Evolutionary conservation across 2,329 filamentous ascomycete genomes (phyloP), one percentile per base, ranked within the genome.

Genomic region (Periconia sp.): DNA sequence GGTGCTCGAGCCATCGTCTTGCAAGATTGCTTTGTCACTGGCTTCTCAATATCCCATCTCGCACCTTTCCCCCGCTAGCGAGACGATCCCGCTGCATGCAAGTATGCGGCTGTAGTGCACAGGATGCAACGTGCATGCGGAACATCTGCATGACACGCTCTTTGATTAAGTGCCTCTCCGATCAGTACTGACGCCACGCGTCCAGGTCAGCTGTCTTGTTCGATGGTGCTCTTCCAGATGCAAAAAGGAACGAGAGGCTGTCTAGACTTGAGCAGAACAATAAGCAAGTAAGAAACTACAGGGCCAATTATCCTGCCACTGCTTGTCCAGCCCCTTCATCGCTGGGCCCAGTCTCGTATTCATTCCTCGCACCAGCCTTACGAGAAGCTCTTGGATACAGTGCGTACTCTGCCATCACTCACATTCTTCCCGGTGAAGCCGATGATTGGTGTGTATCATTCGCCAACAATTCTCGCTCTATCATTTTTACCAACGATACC

Each of bases 401-500:
- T 50, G 4, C 58, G 49, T 46, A 61, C 77, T 31, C 75, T 73
- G 7, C 61, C 2, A 56, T 71, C 5, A 78, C 76, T 0, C 71
- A 76, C 17, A 76, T 94, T 10, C 86, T 95, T 0, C 84, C 89
- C 0, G 91, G 88, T 0, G 92, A 97, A 70, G 92, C 92, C 1
- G 92, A 97, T 63, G 71, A 78, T 17, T 94, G 83, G 70, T 96
- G 91, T 65, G 90, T 89, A 3, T 71, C 78, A 11, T 77, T 84
- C 39, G 78, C 88, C 5, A 76, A 75, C n/a, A 62, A 75, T 21
- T 75, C 78, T 2, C 82, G 81, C 0, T 83, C 83, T 0, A 78
- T 90, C 11, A 74, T 85, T 19, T 70, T 96, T 5, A 95, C 90
- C 0, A 85, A 84, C n/a, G 92, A 97, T 59, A 95, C 91, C 0